A percentile compares a stretch with the other conserved stretches of the same genome.
Conservation (phyloP, 495 filamentous ascomycete genomes). For the Sporormia fimetaria region DNA sequence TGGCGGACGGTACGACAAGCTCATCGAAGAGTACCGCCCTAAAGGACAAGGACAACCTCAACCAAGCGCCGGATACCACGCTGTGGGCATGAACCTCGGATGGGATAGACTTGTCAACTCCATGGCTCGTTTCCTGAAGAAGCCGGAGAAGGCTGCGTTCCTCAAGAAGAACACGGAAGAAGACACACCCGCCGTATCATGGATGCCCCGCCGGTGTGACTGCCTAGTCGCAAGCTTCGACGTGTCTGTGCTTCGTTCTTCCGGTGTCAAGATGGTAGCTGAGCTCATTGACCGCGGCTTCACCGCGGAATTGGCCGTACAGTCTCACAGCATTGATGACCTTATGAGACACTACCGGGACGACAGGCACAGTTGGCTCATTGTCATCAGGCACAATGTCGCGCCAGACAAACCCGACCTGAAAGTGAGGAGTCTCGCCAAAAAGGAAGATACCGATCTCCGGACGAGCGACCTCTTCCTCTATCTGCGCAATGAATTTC, state of each 20-base stretch:
- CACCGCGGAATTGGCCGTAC: constrained; percentile 78
- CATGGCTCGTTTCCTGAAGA: constrained; percentile 55
- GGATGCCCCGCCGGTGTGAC: constrained; percentile 49
- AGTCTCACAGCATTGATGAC: constrained; percentile 60
- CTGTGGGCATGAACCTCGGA: constrained; percentile 84
- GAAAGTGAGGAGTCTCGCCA: constrained; percentile 63
- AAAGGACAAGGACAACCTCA: constrained; percentile 38
- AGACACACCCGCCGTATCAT: constrained; percentile 23
- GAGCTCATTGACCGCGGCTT: constrained; percentile 75
- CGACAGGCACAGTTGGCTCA: constrained; percentile 73
- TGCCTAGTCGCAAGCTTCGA: constrained; percentile 84
- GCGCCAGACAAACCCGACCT: constrained; percentile 46
- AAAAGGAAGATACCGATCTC: constrained; percentile 77
- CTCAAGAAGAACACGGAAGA: constrained; percentile 51
- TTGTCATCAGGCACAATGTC: constrained; percentile 73
- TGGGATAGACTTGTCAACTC: constrained; percentile 66
- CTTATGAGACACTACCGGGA: constrained; percentile 52
- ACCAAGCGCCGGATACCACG: constrained; percentile 43
- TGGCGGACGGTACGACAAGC: constrained; percentile 80
- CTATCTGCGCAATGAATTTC: constrained; percentile 73
- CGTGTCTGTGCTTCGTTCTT: constrained; percentile 58
- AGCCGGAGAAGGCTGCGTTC: constrained; percentile 38
- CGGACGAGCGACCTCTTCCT: constrained; percentile 59
- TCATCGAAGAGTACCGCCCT: constrained; percentile 62
- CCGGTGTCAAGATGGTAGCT: constrained; percentile 61